phyloP scores from a whole-genome alignment of 2,329 filamentous ascomycete genomes.

The Penicillium sp. region DNA sequence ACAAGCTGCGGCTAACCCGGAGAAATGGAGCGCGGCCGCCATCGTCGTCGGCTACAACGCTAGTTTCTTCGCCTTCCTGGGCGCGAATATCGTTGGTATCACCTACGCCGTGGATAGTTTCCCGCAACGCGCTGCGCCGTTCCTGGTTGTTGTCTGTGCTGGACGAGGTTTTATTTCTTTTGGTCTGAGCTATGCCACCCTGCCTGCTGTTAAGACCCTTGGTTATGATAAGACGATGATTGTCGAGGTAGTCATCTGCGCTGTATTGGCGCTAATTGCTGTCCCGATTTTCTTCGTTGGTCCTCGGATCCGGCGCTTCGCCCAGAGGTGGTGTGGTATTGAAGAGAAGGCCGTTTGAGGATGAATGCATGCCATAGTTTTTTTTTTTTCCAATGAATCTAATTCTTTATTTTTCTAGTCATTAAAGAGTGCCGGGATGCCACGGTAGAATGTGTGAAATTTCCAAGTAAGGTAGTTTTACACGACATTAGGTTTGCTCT shows the following conservation, averaged over 20 bases:
- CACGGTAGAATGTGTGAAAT: too few relatives aligned
- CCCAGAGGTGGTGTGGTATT: background rate
- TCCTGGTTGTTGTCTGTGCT: conserved; percentile 16
- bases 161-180: conserved; percentile 8
- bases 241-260: conserved; percentile 2
- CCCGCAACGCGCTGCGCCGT: conserved; percentile 10
- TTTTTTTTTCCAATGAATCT: background rate
- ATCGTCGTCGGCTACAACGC: conserved; percentile 12
- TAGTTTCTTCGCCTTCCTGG: conserved; percentile 15
- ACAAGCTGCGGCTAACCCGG: conserved; percentile 4
- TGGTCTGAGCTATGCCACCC: conserved; percentile 13
- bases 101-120: conserved; percentile 18
- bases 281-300: background rate
- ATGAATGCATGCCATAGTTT: background rate
- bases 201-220: conserved; percentile 4
- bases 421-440: background rate
- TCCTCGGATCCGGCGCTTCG: background rate
- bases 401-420: conserved; percentile 2
- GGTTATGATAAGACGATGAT: conserved; percentile 13
- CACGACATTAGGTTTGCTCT: too few relatives aligned
- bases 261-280: background rate
- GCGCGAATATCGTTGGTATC: conserved; percentile 14
- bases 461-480: background rate
- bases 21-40: conserved; percentile 6
- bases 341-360: background rate